These are phyloP conservation scores for Moesziomyces sp. DNA, from an alignment of 1,284 basidiomycete species.

Conservation along the genomic window DNA sequence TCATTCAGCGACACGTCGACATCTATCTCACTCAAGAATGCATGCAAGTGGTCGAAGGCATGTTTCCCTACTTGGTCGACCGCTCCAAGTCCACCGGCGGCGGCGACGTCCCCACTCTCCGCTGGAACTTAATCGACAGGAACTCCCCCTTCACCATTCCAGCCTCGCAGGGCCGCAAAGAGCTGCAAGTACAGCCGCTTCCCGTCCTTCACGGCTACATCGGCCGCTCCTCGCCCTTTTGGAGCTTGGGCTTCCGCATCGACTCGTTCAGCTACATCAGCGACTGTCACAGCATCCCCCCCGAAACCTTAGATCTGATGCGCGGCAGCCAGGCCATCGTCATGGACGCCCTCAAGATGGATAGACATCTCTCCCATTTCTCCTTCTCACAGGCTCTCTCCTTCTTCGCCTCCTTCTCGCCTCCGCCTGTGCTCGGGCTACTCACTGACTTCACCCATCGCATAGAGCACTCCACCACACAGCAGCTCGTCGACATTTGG, in stretches of 20 bases:
- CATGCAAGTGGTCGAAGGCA: conserved; percentile 50
- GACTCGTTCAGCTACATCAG: conserved; percentile 63
- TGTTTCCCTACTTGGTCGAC: conserved; percentile 64
- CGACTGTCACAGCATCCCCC: conserved; percentile 58
- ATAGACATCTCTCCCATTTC: conserved; percentile 58
- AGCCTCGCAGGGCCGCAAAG: conserved; percentile 17
- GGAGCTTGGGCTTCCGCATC: conserved; percentile 61
- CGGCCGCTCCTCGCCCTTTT: conserved; percentile 45
- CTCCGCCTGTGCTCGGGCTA: conserved; percentile 43
- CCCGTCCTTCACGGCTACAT: conserved; percentile 58
- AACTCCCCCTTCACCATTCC: conserved; percentile 34
- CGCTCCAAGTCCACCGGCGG: conserved; percentile 57
- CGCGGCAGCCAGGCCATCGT: conserved; percentile 53
- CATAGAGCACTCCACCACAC: conserved; percentile 54
- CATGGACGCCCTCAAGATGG: conserved; percentile 61
- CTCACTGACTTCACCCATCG: conserved; percentile 63
- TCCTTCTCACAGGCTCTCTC: conserved; percentile 60
- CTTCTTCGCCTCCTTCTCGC: conserved; percentile 31
- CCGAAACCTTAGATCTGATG: conserved; percentile 38
- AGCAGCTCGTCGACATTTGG: conserved; percentile 38
- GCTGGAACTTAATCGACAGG: conserved; percentile 62
- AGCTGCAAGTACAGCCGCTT: conserved; percentile 47
- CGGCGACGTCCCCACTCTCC: conserved; percentile 59
- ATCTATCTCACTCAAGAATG: conserved; percentile 60
- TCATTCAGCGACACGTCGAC: conserved; percentile 56